Evolutionary conservation across 2,329 filamentous ascomycete species (phyloP), one percentile per base, ranked within the genome.

Genomic region (Neoscytalidium dimidiatum): DNA sequence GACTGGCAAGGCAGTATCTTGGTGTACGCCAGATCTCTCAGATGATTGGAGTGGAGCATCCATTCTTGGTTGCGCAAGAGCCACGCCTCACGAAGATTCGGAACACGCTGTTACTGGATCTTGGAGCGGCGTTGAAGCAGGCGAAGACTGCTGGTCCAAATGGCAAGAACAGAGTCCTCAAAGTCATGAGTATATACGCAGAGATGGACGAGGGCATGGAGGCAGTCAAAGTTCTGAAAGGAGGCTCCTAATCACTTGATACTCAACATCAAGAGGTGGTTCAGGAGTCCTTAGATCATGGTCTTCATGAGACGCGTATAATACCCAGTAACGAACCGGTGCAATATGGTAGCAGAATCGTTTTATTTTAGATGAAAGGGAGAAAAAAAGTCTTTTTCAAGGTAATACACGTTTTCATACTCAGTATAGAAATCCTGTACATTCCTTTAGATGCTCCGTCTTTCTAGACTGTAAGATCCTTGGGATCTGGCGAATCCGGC

Each of bases 61-160:
- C 89, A 1, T 91, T 91, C 69, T 73, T 92, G 17, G 72, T 81
- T 38, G 81, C 81, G 17, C 87, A 90, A 70, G 78, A 84, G 68
- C 75, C 80, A 4, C 79, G 89, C 57, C 75, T 90, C 63, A 74
- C 80, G 41, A 85, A 84, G 69, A 80, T 90, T 26, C 82, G 84
- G 66, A 86, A 86, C 64, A 89, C 87, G 0, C 74, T 92, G 64
- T 74, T 90, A 33, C 78, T 90, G 51, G 89, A 92, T 77, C 76
- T 92, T 33, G 86, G 84, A 64, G 84, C 84, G 44, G 86, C 86
- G 4, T 74, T 91, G 63, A 86, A 87, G 71, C 85, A 88, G 69
- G 82, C 84, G 6, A 83, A 80, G 56, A 71, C 72, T 14, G 71
- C 76, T 26, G 75, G 79, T 14, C 73, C 75, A n/a, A 66, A 68